Percentiles rank a stretch among this genome's conserved stretches.
These are phyloP conservation scores for Leptographium flavum DNA, from an alignment of 2,329 filamentous ascomycete species.

Conservation along the genomic window DNA sequence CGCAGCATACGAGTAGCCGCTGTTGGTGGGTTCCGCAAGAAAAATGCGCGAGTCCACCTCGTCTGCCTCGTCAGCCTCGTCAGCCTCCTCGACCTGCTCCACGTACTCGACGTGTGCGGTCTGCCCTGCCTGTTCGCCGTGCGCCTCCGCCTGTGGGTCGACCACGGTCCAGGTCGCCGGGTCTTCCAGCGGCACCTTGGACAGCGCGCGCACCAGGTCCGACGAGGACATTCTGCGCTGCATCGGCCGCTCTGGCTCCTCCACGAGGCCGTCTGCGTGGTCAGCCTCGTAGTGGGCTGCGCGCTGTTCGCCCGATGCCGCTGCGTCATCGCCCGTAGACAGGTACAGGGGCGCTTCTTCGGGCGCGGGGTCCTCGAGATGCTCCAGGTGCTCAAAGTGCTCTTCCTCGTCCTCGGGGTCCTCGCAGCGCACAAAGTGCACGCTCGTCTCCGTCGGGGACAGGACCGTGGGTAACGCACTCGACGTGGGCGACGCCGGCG, in stretches of 20 bases:
- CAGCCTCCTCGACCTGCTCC: no score
- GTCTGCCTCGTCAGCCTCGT: no score
- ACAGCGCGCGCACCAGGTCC: slow-evolving; percentile 21
- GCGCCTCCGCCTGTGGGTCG: slow-evolving; percentile 14
- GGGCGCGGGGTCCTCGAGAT: neutral
- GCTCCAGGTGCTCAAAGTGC: no score
- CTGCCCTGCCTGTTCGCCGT: no score
- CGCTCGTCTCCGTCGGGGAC: no score
- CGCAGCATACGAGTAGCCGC: neutral
- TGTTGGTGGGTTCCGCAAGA: no score
- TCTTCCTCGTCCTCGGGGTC: no score
- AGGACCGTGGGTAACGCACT: no score
- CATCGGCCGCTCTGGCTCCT: slow-evolving; percentile 18
- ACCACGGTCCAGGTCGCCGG: slow-evolving; percentile 21
- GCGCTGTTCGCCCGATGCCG: neutral
- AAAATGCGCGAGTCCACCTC: no score
- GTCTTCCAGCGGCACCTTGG: slow-evolving; percentile 21
- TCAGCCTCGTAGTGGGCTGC: neutral
- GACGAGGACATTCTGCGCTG: slow-evolving; percentile 22
- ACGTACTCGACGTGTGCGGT: no score
- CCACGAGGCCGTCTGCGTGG: slow-evolving; percentile 13
- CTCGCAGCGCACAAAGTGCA: no score
- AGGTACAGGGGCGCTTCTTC: neutral
- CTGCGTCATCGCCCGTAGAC: neutral
- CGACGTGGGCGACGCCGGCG: no score